Percentiles rank a stretch among this genome's conserved stretches.
Evolutionary conservation across 2,329 filamentous ascomycete genomes (phyloP).

Genomic region (Diaporthe helianthi): DNA sequence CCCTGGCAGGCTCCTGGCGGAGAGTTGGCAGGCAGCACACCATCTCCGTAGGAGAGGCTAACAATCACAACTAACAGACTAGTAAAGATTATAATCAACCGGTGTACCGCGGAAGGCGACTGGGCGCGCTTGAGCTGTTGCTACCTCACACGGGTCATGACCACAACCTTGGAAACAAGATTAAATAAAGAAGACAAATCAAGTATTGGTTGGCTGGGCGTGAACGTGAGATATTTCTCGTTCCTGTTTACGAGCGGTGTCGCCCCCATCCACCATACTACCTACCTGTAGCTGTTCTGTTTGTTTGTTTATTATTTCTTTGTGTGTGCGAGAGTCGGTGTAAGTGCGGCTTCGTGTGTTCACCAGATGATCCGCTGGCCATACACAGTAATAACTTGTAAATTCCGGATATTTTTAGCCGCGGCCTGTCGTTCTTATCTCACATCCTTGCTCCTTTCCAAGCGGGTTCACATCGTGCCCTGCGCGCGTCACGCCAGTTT

Average conservation of each 20-base stretch:
- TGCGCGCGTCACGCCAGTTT: constrained; percentile 1
- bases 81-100: not conserved
- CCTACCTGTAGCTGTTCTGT: not conserved
- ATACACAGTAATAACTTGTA: too few relatives aligned
- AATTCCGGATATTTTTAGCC: constrained; percentile 11
- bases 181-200: not conserved
- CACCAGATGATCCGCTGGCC: constrained; percentile 4
- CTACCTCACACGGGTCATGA: not conserved
- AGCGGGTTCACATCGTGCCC: not conserved
- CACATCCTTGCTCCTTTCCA: constrained; percentile 1
- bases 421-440: not conserved
- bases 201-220: not conserved
- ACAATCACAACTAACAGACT: constrained; percentile 6
- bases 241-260: not conserved
- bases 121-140: not conserved
- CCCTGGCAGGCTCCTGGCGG: constrained; percentile 1
- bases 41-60: not conserved
- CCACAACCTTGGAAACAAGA: not conserved
- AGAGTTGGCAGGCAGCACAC: constrained; percentile 15
- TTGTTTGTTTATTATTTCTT: constrained; percentile 1
- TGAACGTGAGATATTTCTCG: not conserved
- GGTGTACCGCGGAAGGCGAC: not conserved
- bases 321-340: not conserved
- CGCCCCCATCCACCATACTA: too few relatives aligned
- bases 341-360: constrained; percentile 6